Conservation (phyloP, 306 rosid species). For the Castanopsis chinensis region DNA sequence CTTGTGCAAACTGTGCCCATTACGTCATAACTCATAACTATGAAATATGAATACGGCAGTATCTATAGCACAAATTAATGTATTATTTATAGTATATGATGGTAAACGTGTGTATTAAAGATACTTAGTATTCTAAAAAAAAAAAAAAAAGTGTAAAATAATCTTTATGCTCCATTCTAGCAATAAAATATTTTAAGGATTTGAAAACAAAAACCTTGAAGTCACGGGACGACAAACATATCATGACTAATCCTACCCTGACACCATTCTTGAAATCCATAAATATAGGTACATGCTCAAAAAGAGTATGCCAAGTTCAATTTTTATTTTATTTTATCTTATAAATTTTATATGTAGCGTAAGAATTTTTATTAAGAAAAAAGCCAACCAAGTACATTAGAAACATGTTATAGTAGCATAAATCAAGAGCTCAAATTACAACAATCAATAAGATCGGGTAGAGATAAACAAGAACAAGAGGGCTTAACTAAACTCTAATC, state of each 20-base stretch:
- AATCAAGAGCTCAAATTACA: too few relatives aligned
- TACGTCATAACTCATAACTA: background rate
- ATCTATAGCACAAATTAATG: background rate
- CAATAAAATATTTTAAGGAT: background rate
- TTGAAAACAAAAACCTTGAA: background rate
- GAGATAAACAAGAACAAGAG: too few relatives aligned
- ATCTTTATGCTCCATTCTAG: background rate
- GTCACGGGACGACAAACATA: background rate
- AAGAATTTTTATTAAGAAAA: too few relatives aligned
- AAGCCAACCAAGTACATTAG: too few relatives aligned
- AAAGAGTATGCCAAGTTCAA: conserved; percentile 7
- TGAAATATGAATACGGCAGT: background rate
- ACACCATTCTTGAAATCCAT: background rate
- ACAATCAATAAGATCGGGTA: too few relatives aligned
- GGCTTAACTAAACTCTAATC: too few relatives aligned
- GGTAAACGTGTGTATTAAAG: background rate
- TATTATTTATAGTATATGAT: background rate
- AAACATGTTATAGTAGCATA: too few relatives aligned
- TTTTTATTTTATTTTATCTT: too few relatives aligned
- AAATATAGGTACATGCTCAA: conserved; percentile 12
- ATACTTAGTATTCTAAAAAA: too few relatives aligned
- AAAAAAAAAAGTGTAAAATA: background rate
- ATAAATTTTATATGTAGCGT: too few relatives aligned
- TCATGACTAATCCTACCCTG: background rate
- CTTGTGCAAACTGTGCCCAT: background rate